phyloP scores from a whole-genome alignment of 441 rosid genomes.

The Rhodomyrtus psidioides region DNA sequence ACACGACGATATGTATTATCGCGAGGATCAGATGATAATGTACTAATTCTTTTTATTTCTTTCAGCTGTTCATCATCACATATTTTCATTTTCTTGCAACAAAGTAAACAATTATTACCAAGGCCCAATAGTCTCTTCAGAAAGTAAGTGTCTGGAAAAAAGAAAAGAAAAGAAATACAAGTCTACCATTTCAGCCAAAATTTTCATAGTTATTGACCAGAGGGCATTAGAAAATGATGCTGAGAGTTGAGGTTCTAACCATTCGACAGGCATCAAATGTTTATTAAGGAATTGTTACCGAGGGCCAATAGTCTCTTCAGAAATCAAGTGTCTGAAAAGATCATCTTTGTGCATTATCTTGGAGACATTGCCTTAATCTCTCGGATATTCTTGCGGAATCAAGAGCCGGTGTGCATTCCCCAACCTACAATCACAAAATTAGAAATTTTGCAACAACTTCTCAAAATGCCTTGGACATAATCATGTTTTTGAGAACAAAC shows the following conservation, averaged over 20 bases:
- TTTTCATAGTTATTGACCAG: not conserved
- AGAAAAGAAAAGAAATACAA: not conserved
- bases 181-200: not conserved
- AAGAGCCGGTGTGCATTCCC: not conserved
- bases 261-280: not conserved
- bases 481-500: not conserved
- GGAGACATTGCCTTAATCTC: not conserved
- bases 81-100: not conserved
- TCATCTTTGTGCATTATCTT: not conserved
- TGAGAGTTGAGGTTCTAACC: not conserved
- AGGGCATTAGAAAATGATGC: not conserved
- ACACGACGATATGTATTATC: not conserved
- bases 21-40: not conserved
- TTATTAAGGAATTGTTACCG: not conserved
- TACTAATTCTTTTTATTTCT: not conserved
- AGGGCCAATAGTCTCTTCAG: not conserved
- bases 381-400: not conserved
- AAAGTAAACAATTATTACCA: not conserved
- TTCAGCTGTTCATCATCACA: not conserved
- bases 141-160: not conserved
- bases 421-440: not conserved
- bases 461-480: not conserved
- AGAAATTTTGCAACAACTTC: not conserved
- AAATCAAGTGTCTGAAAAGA: not conserved
- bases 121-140: not conserved